Conservation (phyloP, 371 early-diverging fungal species). For the Dichotomocladium elegans region DNA sequence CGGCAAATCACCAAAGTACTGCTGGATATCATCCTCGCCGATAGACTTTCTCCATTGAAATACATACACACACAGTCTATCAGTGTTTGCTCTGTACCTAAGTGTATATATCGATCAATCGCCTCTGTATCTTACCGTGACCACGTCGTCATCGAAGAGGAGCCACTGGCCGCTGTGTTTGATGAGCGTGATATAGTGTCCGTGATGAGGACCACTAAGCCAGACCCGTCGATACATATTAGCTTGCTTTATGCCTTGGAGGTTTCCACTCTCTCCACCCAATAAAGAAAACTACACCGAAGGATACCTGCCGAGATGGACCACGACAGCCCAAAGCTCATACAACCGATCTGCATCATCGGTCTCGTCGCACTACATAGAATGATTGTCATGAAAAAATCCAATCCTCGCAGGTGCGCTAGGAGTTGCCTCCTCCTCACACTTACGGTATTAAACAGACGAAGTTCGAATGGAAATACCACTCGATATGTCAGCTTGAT, state of each 20-base stretch:
- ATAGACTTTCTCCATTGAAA: conserved; percentile 41
- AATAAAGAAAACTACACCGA: not conserved
- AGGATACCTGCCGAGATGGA: conserved; percentile 83
- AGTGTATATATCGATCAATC: not conserved
- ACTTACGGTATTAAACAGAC: conserved; percentile 88
- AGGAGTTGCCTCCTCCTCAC: too few species aligned
- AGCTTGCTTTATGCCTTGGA: too few species aligned
- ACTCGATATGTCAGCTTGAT: conserved; percentile 94
- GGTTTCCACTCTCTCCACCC: too few species aligned
- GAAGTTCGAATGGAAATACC: conserved; percentile 88
- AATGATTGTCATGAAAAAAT: too few species aligned
- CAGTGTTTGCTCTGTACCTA: not conserved
- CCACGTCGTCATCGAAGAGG: conserved; percentile 92
- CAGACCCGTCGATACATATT: too few species aligned
- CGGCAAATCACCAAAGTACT: conserved; percentile 81
- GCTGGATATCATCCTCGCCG: conserved; percentile 76
- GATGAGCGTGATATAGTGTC: conserved; percentile 92
- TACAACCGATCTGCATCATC: conserved; percentile 85
- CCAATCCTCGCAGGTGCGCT: too few species aligned
- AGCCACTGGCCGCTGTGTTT: conserved; percentile 88
- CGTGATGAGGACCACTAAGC: conserved; percentile 92
- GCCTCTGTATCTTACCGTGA: conserved; percentile 78
- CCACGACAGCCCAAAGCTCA: conserved; percentile 83
- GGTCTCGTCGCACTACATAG: conserved; percentile 82
- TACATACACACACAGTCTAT: not conserved